These are phyloP conservation scores for Haplosporangium gracile DNA, from an alignment of 192 early-diverging fungal genomes.

Conservation along the genomic window DNA sequence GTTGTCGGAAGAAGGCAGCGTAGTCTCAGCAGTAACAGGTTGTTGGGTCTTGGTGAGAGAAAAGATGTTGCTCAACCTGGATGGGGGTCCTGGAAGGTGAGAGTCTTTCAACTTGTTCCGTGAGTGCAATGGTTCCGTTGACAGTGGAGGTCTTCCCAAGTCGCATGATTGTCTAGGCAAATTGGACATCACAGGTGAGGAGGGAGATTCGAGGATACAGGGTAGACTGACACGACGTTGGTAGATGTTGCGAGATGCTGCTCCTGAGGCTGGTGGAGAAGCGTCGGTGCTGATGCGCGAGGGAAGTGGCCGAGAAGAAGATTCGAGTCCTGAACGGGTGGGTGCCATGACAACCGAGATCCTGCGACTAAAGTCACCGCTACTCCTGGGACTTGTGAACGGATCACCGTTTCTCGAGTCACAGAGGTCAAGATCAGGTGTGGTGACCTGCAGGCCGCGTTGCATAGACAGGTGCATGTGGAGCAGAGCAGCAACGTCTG, in stretches of 20 bases:
- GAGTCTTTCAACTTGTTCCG: background rate
- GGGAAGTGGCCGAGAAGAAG: background rate
- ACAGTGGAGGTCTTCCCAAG: constrained; percentile 20
- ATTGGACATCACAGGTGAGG: constrained; percentile 14
- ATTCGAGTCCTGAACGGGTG: background rate
- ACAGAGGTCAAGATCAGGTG: constrained; percentile 11
- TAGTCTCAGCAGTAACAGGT: background rate
- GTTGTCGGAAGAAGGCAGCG: background rate
- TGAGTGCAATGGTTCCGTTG: constrained; percentile 6
- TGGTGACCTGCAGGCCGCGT: constrained; percentile 26
- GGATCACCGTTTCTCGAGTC: constrained; percentile 15
- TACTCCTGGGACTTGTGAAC: constrained; percentile 39
- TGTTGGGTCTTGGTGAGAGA: background rate
- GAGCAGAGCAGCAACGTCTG: constrained; percentile 59
- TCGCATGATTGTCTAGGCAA: constrained; percentile 41
- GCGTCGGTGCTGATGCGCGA: background rate
- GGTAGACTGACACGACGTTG: constrained; percentile 51
- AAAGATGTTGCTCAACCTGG: background rate
- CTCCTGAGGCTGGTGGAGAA: background rate
- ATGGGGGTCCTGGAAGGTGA: background rate
- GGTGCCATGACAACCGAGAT: constrained; percentile 32
- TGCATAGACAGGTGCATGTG: constrained; percentile 40
- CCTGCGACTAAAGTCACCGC: constrained; percentile 39
- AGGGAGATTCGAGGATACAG: constrained; percentile 41
- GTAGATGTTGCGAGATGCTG: background rate